These are phyloP conservation scores for Saxophila tyrrhenica DNA, from an alignment of 495 filamentous ascomycete species.

Conservation along the genomic window DNA sequence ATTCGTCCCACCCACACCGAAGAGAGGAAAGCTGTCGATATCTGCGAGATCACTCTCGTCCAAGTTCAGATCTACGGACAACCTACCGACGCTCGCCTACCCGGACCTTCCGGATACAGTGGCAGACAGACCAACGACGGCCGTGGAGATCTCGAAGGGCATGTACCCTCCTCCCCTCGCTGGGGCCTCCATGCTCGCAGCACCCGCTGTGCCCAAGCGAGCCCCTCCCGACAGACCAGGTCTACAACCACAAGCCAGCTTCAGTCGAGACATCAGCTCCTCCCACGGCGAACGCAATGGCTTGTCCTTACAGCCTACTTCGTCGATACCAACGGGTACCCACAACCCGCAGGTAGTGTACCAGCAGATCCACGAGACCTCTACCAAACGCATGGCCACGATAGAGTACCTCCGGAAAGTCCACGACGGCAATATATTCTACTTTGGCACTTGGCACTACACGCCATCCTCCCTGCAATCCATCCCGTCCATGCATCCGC, in stretches of 20 bases:
- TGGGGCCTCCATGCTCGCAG: conserved; percentile 8
- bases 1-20: background rate
- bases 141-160: background rate
- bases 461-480: conserved; percentile 63
- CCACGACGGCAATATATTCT: conserved; percentile 76
- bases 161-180: background rate
- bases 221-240: conserved; percentile 3
- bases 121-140: background rate
- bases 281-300: conserved; percentile 2
- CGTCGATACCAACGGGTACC: background rate
- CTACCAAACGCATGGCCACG: conserved; percentile 90
- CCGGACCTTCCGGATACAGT: background rate
- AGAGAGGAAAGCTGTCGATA: conserved; percentile 12
- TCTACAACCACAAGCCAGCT: conserved; percentile 8
- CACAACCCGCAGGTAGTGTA: conserved; percentile 50
- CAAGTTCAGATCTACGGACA: conserved; percentile 14
- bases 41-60: conserved; percentile 10
- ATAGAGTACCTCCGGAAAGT: conserved; percentile 86
- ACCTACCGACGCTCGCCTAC: background rate
- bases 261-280: conserved; percentile 2
- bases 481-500: conserved; percentile 73
- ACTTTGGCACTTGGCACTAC: conserved; percentile 94
- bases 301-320: background rate
- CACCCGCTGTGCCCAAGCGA: conserved; percentile 8
- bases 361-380: conserved; percentile 79